Conservation (phyloP, 164 flowering plant genomes). For the Dillenia suffruticosa region DNA sequence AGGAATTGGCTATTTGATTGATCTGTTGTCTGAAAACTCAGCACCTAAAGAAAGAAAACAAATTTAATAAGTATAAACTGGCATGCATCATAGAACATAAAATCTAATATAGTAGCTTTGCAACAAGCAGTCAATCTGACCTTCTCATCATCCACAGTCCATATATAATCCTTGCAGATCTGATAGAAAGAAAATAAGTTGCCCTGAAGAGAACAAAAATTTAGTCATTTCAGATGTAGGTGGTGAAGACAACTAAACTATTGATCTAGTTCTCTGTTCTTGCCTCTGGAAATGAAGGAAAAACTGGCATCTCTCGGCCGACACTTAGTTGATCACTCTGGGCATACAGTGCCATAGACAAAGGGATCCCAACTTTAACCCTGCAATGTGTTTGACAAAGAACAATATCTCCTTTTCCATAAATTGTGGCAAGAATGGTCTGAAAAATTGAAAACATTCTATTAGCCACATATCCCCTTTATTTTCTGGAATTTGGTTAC, state of each 20-base stretch:
- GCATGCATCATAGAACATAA: background rate
- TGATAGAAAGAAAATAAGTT: constrained; percentile 84
- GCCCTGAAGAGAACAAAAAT: constrained; percentile 40
- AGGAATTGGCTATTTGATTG: constrained; percentile 12
- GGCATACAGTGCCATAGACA: constrained; percentile 48
- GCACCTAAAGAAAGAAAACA: constrained; percentile 34
- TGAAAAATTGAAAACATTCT: constrained; percentile 20
- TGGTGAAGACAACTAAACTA: background rate
- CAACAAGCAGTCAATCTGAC: constrained; percentile 21
- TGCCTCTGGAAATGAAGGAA: constrained; percentile 62
- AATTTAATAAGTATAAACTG: background rate
- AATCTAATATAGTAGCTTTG: background rate
- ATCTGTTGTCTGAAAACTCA: constrained; percentile 35
- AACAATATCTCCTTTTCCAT: constrained; percentile 39
- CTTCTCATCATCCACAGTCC: constrained; percentile 79
- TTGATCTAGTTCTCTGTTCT: constrained; percentile 14
- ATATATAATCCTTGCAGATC: constrained; percentile 76
- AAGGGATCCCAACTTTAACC: constrained; percentile 72
- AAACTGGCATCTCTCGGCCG: constrained; percentile 71
- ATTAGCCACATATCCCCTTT: constrained; percentile 1
- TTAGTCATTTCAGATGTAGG: constrained; percentile 5
- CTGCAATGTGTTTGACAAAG: constrained; percentile 61
- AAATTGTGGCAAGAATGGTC: constrained; percentile 59
- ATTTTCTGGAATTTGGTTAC: background rate
- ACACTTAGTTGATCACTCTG: constrained; percentile 75